These are phyloP conservation scores for Populus tomentosa DNA, from an alignment of 441 rosid species.

Conservation along the genomic window DNA sequence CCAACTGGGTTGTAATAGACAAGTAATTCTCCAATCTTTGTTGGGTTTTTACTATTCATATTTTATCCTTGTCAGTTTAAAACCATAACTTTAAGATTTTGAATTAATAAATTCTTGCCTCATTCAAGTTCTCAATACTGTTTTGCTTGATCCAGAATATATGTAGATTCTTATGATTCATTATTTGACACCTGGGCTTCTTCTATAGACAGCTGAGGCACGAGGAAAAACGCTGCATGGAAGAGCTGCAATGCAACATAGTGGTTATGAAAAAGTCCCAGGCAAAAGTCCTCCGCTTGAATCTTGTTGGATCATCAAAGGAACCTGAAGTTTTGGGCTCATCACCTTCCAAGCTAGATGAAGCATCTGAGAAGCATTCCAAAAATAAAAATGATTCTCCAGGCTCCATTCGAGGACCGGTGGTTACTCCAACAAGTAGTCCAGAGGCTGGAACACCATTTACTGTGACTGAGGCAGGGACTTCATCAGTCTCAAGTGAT, in stretches of 20 bases:
- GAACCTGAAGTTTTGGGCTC: slow-evolving; percentile 38
- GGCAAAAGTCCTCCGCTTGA: slow-evolving; percentile 86
- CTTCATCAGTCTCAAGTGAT: slow-evolving; percentile 96
- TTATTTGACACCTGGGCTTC: slow-evolving; percentile 6
- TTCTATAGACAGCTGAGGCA: slow-evolving; percentile 68
- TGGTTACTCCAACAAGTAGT: slow-evolving; percentile 89
- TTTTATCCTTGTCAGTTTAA: background rate
- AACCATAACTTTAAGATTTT: background rate
- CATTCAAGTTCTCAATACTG: background rate
- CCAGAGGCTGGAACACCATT: slow-evolving; percentile 92
- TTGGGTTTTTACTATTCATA: background rate
- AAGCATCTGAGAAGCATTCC: slow-evolving; percentile 36
- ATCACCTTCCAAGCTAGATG: slow-evolving; percentile 40
- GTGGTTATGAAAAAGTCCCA: slow-evolving; percentile 89
- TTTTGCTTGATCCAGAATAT: background rate
- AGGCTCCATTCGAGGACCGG: slow-evolving; percentile 63
- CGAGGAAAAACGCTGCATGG: slow-evolving; percentile 82
- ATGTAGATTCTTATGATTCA: background rate
- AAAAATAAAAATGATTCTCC: slow-evolving; percentile 37
- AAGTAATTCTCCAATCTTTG: slow-evolving; percentile 44
- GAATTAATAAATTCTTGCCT: background rate
- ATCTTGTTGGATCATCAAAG: slow-evolving; percentile 69
- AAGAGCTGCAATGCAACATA: slow-evolving; percentile 90
- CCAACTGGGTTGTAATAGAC: slow-evolving; percentile 95
- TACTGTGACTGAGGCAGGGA: slow-evolving; percentile 82